Conservation (phyloP, 805 yeast species). For the Kodamaea hsintzibuensis region DNA sequence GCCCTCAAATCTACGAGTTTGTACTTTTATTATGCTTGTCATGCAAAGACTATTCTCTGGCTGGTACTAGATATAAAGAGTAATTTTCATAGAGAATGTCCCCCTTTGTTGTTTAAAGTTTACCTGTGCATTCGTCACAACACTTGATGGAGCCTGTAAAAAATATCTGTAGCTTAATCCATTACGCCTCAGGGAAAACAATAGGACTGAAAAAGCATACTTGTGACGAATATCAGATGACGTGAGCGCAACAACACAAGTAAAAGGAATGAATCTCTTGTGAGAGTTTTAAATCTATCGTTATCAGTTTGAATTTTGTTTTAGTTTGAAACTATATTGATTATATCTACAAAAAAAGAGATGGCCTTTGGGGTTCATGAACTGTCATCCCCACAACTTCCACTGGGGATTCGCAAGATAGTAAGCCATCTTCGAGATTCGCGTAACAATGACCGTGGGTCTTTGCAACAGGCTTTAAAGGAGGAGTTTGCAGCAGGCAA, state of each 20-base stretch:
- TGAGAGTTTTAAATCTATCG: neutral
- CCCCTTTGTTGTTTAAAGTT: neutral
- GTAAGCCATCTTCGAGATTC: neutral
- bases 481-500: neutral
- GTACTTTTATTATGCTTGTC: neutral
- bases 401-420: neutral
- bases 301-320: neutral
- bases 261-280: neutral
- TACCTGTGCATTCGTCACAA: neutral
- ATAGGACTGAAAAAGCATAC: neutral
- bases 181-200: slow-evolving; percentile 3
- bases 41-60: neutral
- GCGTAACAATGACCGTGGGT: neutral
- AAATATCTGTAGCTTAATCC: neutral
- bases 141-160: neutral
- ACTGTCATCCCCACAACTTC: slow-evolving; percentile 2
- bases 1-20: neutral
- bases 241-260: slow-evolving; percentile 1
- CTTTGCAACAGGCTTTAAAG: neutral
- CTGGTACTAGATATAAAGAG: neutral
- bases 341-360: neutral
- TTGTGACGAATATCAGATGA: slow-evolving; percentile 1
- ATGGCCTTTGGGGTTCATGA: slow-evolving; percentile 3
- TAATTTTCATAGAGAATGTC: neutral
- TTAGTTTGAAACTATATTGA: neutral